These are phyloP conservation scores for Stereum hirsutum DNA, from an alignment of 1,284 basidiomycete genomes.

Conservation along the genomic window DNA sequence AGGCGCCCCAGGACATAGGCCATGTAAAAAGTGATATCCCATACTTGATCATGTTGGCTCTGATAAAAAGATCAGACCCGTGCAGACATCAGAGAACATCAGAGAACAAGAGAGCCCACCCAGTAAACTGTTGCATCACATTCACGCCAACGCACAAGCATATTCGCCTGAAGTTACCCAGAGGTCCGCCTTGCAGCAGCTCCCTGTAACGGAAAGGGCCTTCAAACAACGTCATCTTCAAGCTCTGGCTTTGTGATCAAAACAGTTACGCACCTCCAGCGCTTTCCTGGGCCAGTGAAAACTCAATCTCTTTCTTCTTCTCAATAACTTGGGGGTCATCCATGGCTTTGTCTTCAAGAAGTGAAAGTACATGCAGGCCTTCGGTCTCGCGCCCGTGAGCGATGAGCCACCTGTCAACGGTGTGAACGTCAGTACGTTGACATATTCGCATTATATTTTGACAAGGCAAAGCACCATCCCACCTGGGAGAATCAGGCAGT, in stretches of 20 bases:
- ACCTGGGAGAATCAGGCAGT: conserved; percentile 31
- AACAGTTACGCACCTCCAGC: conserved; percentile 23
- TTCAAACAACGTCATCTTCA: conserved; percentile 7
- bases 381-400: conserved; percentile 29
- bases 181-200: conserved; percentile 27
- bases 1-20: too few relatives aligned
- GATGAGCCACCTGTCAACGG: too few relatives aligned
- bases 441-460: too few relatives aligned
- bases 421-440: too few relatives aligned
- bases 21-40: background rate
- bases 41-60: conserved; percentile 23
- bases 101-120: conserved; percentile 2
- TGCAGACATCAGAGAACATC: background rate
- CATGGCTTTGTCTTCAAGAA: conserved; percentile 26
- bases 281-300: conserved; percentile 27
- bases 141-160: conserved; percentile 29
- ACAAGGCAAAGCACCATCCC: too few relatives aligned
- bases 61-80: background rate
- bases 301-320: conserved; percentile 28
- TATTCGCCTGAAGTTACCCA: conserved; percentile 33
- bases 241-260: too few relatives aligned
- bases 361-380: conserved; percentile 27
- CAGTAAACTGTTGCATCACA: conserved; percentile 35
- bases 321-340: conserved; percentile 25
- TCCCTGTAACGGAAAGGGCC: conserved; percentile 29